Evolutionary conservation across 176 grass and related monocot genomes (phyloP), one percentile per base, ranked within the genome.

Genomic region (Miscanthus lutarioriparius): DNA sequence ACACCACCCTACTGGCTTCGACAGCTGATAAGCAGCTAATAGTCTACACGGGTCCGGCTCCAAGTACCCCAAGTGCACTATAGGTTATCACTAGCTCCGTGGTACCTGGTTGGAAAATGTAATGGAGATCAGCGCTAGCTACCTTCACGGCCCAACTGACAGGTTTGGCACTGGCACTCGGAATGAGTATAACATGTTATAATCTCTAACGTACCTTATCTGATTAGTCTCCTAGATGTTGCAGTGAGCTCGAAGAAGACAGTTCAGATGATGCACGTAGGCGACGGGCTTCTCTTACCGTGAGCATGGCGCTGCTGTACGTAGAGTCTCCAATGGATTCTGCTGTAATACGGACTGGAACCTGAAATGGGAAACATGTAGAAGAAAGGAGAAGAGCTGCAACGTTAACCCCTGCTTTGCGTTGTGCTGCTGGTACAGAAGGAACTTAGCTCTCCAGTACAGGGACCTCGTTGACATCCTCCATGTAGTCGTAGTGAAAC

Each of bases 11-110:
- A 71, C 77, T 99, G 84, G 84, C 92, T 83, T 99, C 96, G 54
- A 99, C 96, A 76, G 78, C 91, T 74, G 91, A 96, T 85, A 98
- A 94, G 70, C 89, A 91, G 86, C 81, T 98, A 41, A 81, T 87
- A 90, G 86, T 95, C 77, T 99, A 92, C 83, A 96, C 91, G 13
- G 86, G 89, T 82, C 91, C 91, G 84, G 79, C 86, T 77, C 88
- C 90, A 99, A 89, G 83, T 88, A 66, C 59, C 62, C 68, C 59
- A 35, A 25, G 76, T 76, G 77, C 17, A 26, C 12, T 75, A 75
- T 75, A 91, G 47, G 37, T 78, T 64, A 72, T 75, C n/a, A 51
- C 14, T 44, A 41, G 47, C 33, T 83, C 65, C 80, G 39, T 45
- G 20, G 45, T 20, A 30, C 45, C 65, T 82, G 22, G 80, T 48